Conservation (phyloP, 352 stramenopile species). For the Saprolegnia parasitica region DNA sequence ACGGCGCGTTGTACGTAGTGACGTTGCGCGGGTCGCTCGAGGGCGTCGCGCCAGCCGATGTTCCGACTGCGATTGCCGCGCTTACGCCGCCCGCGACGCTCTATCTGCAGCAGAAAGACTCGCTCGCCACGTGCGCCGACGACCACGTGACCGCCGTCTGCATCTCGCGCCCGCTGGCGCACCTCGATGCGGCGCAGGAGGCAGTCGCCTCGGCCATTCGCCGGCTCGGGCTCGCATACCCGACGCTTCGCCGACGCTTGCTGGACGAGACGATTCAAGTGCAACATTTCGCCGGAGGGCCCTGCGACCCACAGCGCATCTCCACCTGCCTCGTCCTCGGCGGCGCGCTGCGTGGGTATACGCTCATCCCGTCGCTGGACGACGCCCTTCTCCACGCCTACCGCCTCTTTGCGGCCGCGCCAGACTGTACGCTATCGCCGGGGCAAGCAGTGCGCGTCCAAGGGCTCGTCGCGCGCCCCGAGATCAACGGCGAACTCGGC, state of each 20-base stretch:
- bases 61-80: constrained; percentile 8
- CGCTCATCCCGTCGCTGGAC: constrained; percentile 16
- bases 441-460: constrained; percentile 21
- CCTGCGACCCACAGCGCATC: constrained; percentile 30
- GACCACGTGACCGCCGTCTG: constrained; percentile 37
- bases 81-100: constrained; percentile 25
- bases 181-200: neutral
- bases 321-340: constrained; percentile 31
- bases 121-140: constrained; percentile 26
- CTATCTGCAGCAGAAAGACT: neutral
- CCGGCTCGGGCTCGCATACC: neutral
- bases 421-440: neutral
- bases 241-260: neutral
- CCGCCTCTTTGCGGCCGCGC: constrained; percentile 1
- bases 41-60: neutral
- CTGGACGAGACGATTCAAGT: constrained; percentile 10
- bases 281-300: constrained; percentile 31
- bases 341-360: constrained; percentile 29
- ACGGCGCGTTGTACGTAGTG: constrained; percentile 8
- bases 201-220: constrained; percentile 1
- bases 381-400: constrained; percentile 28
- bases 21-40: constrained; percentile 16
- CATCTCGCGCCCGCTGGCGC: constrained; percentile 31
- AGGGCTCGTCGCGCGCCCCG: constrained; percentile 8
- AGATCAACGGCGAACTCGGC: constrained; percentile 27